Percentiles rank a stretch among this genome's conserved stretches.
These are phyloP conservation scores for Salix purpurea DNA, from an alignment of 345 rosid species.

Conservation along the genomic window DNA sequence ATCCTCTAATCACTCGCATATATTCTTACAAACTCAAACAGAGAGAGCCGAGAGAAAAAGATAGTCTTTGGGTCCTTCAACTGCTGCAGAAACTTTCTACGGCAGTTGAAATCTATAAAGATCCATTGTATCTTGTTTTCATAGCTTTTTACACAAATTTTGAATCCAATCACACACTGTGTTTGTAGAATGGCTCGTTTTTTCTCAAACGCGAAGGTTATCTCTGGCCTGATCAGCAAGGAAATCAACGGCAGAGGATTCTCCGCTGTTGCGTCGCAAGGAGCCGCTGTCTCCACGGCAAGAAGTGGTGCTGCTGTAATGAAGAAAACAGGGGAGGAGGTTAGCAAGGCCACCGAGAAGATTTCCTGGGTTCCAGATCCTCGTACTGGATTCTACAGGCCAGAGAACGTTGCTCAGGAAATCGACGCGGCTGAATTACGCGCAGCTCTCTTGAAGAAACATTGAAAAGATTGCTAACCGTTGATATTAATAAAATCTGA, in stretches of 20 bases:
- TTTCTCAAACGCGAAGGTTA: slow-evolving; percentile 14
- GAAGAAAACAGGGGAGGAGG: slow-evolving; percentile 52
- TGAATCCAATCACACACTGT: neutral
- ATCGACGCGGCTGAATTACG: slow-evolving; percentile 67
- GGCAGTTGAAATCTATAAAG: neutral
- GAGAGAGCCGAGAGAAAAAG: neutral
- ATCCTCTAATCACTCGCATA: neutral
- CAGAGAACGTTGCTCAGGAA: slow-evolving; percentile 58
- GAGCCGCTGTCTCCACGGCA: slow-evolving; percentile 19
- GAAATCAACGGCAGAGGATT: slow-evolving; percentile 17
- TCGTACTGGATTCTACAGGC: slow-evolving; percentile 75
- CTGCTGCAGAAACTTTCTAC: slow-evolving; percentile 9
- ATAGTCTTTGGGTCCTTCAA: neutral
- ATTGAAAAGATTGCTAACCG: neutral
- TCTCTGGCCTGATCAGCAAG: slow-evolving; percentile 7
- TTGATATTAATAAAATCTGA: neutral
- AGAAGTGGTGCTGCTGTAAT: slow-evolving; percentile 15
- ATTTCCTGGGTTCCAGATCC: slow-evolving; percentile 84
- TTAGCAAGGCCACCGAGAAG: slow-evolving; percentile 36
- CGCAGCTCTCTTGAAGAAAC: slow-evolving; percentile 55
- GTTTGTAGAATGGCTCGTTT: slow-evolving; percentile 16
- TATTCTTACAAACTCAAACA: neutral
- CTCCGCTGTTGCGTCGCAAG: slow-evolving; percentile 9
- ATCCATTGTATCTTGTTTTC: neutral
- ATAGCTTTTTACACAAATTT: neutral